These are phyloP conservation scores for Trichophaea hybrida DNA, from an alignment of 2,329 filamentous ascomycete species.

Conservation along the genomic window DNA sequence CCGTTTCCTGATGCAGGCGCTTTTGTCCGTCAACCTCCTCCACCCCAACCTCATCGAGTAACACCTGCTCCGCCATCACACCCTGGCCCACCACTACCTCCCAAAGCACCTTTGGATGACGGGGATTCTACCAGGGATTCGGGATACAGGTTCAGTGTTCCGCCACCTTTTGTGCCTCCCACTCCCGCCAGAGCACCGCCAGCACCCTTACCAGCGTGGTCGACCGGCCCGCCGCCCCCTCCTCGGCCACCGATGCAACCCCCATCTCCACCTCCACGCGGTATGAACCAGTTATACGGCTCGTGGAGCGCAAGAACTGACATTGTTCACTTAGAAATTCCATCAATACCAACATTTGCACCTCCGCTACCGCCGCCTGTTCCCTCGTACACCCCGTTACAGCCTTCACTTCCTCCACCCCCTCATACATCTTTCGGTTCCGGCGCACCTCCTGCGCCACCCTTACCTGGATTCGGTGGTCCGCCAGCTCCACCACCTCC, in stretches of 20 bases:
- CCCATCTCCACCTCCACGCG: slow-evolving; percentile 31
- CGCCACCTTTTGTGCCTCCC: slow-evolving; percentile 53
- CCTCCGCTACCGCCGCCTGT: slow-evolving; percentile 31
- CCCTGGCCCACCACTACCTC: slow-evolving; percentile 37
- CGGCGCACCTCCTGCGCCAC: slow-evolving; percentile 31
- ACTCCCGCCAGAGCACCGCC: slow-evolving; percentile 37
- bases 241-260: slow-evolving; percentile 29
- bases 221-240: slow-evolving; percentile 29
- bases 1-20: slow-evolving; percentile 82
- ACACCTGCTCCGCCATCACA: slow-evolving; percentile 57
- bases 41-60: slow-evolving; percentile 52
- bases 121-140: slow-evolving; percentile 33
- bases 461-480: slow-evolving; percentile 26
- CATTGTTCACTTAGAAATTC: slow-evolving; percentile 3
- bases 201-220: slow-evolving; percentile 38
- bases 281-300: slow-evolving; percentile 7
- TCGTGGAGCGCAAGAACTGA: neutral
- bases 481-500: slow-evolving; percentile 28
- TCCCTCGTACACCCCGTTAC: neutral
- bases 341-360: slow-evolving; percentile 29
- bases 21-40: slow-evolving; percentile 47
- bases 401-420: slow-evolving; percentile 2
- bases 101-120: slow-evolving; percentile 48
- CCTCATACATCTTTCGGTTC: slow-evolving; percentile 33
- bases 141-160: slow-evolving; percentile 54